A percentile compares a stretch with the other conserved stretches of the same genome.
These are phyloP conservation scores for Diaporthe aspalathi DNA, from an alignment of 2,329 filamentous ascomycete genomes.

Conservation along the genomic window DNA sequence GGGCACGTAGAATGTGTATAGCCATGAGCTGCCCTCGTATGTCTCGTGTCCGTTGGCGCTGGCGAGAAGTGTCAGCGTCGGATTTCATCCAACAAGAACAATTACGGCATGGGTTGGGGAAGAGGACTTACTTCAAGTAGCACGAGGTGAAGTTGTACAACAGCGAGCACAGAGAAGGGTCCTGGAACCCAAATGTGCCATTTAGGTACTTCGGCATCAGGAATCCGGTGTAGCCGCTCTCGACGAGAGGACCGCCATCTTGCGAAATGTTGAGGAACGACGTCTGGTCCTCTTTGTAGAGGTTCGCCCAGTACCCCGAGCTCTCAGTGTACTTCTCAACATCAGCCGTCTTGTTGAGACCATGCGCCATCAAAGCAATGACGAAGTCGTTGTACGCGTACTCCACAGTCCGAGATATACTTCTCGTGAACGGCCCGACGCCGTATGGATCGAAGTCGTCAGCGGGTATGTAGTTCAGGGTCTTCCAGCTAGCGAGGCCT, in stretches of 20 bases:
- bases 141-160: conserved; percentile 53
- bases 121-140: conserved; percentile 38
- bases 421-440: conserved; percentile 73
- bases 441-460: conserved; percentile 72
- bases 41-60: conserved; percentile 66
- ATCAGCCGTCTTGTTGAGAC: conserved; percentile 64
- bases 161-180: conserved; percentile 70
- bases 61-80: not conserved
- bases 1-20: conserved; percentile 71
- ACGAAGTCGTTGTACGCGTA: conserved; percentile 81
- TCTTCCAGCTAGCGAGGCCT: conserved; percentile 77
- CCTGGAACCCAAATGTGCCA: conserved; percentile 72
- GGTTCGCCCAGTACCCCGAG: conserved; percentile 72
- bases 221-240: conserved; percentile 74
- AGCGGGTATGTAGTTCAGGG: conserved; percentile 73
- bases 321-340: conserved; percentile 67
- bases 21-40: conserved; percentile 75
- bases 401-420: conserved; percentile 76
- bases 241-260: conserved; percentile 39
- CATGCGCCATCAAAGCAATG: conserved; percentile 68
- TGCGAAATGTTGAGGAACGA: conserved; percentile 52
- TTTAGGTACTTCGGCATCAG: conserved; percentile 75
- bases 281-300: conserved; percentile 68
- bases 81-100: not conserved
- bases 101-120: too few relatives aligned